These are phyloP conservation scores for Isatis tinctoria DNA, from an alignment of 345 rosid genomes.

Conservation along the genomic window DNA sequence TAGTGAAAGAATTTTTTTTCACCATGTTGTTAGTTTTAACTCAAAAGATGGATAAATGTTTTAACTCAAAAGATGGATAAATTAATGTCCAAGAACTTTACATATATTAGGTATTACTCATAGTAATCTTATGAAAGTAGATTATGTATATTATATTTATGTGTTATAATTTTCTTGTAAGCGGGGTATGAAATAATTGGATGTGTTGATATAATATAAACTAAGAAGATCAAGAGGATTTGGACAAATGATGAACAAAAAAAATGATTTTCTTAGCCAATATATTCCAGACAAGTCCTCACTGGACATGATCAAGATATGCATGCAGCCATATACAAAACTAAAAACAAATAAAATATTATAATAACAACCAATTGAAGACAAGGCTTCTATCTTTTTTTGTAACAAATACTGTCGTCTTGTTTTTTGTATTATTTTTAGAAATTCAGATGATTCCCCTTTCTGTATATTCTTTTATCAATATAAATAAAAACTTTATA, in stretches of 20 bases:
- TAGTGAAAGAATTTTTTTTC: not conserved
- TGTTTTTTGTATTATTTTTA: slow-evolving; percentile 16
- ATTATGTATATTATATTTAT: not conserved
- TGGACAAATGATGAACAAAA: slow-evolving; percentile 23
- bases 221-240: slow-evolving; percentile 26
- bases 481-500: not conserved
- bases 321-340: slow-evolving; percentile 20
- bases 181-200: slow-evolving; percentile 15
- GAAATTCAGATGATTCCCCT: slow-evolving; percentile 19
- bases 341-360: not conserved
- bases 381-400: slow-evolving; percentile 6
- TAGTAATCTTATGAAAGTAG: slow-evolving; percentile 4
- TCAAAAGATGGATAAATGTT: not conserved
- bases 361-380: slow-evolving; percentile 17
- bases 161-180: not conserved
- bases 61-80: not conserved
- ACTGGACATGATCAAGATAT: slow-evolving; percentile 34
- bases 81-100: not conserved
- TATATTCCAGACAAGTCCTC: slow-evolving; percentile 35
- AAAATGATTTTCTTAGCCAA: not conserved
- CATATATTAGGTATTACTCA: not conserved
- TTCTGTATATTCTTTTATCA: not conserved
- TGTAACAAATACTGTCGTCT: slow-evolving; percentile 7
- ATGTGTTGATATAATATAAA: slow-evolving; percentile 12
- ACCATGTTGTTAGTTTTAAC: not conserved